Percentiles rank a stretch among this genome's conserved stretches.
Conservation (phyloP, 225 moss, liverwort and hornwort species). For the Climacium dendroides region DNA sequence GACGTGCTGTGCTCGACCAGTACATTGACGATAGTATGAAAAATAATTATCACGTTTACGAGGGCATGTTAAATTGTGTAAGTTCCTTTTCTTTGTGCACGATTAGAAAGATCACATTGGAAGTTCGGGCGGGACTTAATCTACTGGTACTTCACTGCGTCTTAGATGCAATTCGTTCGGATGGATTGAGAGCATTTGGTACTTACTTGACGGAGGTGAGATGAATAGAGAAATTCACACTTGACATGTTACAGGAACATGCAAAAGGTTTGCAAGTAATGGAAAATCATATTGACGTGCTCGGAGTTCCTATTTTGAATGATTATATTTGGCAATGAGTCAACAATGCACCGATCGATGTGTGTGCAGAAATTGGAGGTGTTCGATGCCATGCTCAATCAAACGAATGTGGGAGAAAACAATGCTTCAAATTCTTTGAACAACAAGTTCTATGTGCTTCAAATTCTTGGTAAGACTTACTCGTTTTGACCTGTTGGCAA, state of each 20-base stretch:
- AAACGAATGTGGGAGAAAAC: constrained; percentile 78
- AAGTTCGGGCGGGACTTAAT: neutral
- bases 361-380: constrained; percentile 32
- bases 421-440: constrained; percentile 85
- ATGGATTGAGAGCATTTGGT: neutral
- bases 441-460: constrained; percentile 84
- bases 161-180: neutral
- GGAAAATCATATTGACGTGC: neutral
- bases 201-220: neutral
- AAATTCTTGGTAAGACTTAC: constrained; percentile 55
- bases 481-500: neutral
- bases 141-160: neutral
- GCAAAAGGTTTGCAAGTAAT: neutral
- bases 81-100: neutral
- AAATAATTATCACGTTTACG: constrained; percentile 28
- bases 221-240: neutral
- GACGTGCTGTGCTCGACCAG: constrained; percentile 64
- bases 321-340: neutral
- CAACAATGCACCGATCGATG: neutral
- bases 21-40: constrained; percentile 41
- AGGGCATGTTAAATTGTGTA: neutral
- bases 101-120: neutral
- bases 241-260: neutral
- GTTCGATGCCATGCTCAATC: constrained; percentile 89
- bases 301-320: neutral